Evolutionary conservation across 371 early-diverging fungal genomes (phyloP).

Genomic region (Apophysomyces ossiformis): DNA sequence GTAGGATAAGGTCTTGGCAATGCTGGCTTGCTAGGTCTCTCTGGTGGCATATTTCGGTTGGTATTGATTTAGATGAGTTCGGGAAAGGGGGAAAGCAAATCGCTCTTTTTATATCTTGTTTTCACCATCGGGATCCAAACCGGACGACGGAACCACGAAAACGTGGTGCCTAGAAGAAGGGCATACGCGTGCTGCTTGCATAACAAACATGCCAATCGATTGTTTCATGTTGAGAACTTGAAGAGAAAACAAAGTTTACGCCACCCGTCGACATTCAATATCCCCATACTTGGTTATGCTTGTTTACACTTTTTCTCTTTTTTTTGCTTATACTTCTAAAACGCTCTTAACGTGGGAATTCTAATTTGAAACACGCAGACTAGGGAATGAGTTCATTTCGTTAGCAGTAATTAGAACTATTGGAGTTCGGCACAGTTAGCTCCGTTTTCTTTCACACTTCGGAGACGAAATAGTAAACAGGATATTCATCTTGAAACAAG

Average conservation of each 20-base stretch:
- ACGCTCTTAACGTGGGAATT: slow-evolving; percentile 6
- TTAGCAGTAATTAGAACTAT: too few species aligned
- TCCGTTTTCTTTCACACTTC: too few species aligned
- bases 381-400: too few species aligned
- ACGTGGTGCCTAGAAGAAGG: slow-evolving; percentile 1
- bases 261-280: slow-evolving; percentile 12
- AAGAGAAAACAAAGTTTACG: slow-evolving; percentile 3
- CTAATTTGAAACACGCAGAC: slow-evolving; percentile 8
- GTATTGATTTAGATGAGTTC: background rate
- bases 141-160: background rate
- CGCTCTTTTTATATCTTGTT: slow-evolving; percentile 1
- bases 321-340: background rate
- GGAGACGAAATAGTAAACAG: background rate
- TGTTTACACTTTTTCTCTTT: background rate
- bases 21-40: slow-evolving; percentile 36
- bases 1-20: slow-evolving; percentile 33
- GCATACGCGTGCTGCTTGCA: background rate
- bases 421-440: too few species aligned
- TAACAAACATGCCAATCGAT: slow-evolving; percentile 10
- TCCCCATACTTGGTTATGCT: slow-evolving; percentile 6
- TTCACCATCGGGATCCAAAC: slow-evolving; percentile 3
- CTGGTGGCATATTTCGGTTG: slow-evolving; percentile 30
- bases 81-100: background rate
- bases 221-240: slow-evolving; percentile 7
- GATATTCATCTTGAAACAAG: background rate